phyloP scores from a whole-genome alignment of 768 basidiomycete genomes.

The Stropharia rugosoannulata region DNA sequence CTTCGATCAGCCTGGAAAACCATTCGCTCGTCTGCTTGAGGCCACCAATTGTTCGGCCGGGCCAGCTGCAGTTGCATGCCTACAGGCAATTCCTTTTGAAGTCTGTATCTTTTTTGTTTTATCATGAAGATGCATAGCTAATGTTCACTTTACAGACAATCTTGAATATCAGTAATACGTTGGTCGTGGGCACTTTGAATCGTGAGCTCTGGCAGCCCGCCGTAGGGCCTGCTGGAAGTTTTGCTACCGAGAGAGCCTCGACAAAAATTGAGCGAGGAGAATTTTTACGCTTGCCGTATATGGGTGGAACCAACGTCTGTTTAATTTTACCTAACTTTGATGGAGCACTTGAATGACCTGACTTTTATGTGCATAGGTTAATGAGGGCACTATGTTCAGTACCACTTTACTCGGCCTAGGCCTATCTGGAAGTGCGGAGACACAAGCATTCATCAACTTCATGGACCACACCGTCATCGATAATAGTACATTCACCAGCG shows the following conservation, averaged over 20 bases:
- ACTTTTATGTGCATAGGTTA: constrained; percentile 32
- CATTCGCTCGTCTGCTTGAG: constrained; percentile 45
- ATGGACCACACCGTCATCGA: constrained; percentile 49
- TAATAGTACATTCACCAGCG: constrained; percentile 42
- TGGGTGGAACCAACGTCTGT: constrained; percentile 55
- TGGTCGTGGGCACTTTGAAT: constrained; percentile 48
- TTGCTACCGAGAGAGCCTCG: constrained; percentile 48
- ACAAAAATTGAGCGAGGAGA: constrained; percentile 42
- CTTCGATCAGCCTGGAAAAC: constrained; percentile 51
- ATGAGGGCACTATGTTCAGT: constrained; percentile 52
- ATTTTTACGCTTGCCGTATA: constrained; percentile 51
- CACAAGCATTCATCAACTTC: constrained; percentile 44
- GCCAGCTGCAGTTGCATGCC: constrained; percentile 37
- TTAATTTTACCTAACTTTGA: background rate
- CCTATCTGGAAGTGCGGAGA: constrained; percentile 38
- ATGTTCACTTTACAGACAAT: constrained; percentile 35
- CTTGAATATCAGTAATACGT: constrained; percentile 41
- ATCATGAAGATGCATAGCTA: background rate
- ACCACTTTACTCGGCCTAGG: constrained; percentile 33
- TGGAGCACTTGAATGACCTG: background rate
- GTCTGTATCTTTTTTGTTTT: constrained; percentile 18
- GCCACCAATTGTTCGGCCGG: constrained; percentile 46
- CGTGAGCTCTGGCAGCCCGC: constrained; percentile 57
- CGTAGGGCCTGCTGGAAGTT: constrained; percentile 50
- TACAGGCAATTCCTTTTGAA: constrained; percentile 46